A percentile compares a stretch with the other conserved stretches of the same genome.
These are phyloP conservation scores for Candida incommunis DNA, from an alignment of 805 yeast species.

Conservation along the genomic window DNA sequence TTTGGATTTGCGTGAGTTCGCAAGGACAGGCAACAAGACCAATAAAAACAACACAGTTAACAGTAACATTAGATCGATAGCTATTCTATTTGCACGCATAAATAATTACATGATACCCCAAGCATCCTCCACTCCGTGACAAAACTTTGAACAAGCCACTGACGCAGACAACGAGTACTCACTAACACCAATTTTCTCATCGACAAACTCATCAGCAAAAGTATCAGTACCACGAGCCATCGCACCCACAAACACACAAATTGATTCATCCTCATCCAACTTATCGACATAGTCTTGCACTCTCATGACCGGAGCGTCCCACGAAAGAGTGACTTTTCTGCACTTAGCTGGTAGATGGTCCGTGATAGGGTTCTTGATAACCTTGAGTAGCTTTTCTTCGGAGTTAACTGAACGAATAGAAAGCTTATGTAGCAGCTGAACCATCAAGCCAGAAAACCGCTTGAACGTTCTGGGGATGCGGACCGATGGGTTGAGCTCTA, in stretches of 20 bases:
- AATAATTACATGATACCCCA: conserved; percentile 55
- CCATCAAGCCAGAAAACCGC: conserved; percentile 96
- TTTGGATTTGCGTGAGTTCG: too few relatives aligned
- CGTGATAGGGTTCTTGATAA: conserved; percentile 92
- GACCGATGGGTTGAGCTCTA: conserved; percentile 92
- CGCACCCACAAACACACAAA: conserved; percentile 97
- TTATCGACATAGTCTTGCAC: conserved; percentile 79
- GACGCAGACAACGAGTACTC: conserved; percentile 94
- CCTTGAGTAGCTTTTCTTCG: conserved; percentile 85
- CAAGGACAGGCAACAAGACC: too few relatives aligned
- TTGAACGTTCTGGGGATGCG: conserved; percentile 97
- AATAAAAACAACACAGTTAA: background rate
- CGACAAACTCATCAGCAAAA: conserved; percentile 94
- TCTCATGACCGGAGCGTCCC: conserved; percentile 76
- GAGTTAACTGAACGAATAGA: conserved; percentile 90
- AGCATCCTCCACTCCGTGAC: conserved; percentile 98
- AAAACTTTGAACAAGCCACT: conserved; percentile 94
- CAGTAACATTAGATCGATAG: background rate
- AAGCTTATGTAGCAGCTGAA: conserved; percentile 81
- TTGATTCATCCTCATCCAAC: conserved; percentile 77
- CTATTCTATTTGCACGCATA: too few relatives aligned
- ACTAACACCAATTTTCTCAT: conserved; percentile 90
- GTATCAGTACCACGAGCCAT: conserved; percentile 98
- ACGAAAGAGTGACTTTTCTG: conserved; percentile 80
- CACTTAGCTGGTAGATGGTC: conserved; percentile 96